Evolutionary conservation across 768 basidiomycete species (phyloP).

Genomic region (Collybia sp.): DNA sequence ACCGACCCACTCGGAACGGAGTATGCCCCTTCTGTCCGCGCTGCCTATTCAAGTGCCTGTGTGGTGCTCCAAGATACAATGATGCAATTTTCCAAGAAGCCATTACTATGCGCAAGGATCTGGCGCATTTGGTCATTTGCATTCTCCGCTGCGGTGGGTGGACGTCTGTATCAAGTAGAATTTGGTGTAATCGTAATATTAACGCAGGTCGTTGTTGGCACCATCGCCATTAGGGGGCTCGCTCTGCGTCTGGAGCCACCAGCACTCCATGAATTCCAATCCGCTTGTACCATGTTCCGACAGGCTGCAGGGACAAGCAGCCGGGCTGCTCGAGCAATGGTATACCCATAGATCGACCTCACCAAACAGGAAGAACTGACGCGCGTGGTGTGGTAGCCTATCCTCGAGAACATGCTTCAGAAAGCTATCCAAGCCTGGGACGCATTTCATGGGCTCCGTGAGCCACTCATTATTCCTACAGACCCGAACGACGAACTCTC

Average conservation of each 20-base stretch:
- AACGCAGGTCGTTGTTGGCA: slow-evolving; percentile 46
- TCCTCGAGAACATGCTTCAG: slow-evolving; percentile 38
- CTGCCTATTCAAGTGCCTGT: slow-evolving; percentile 48
- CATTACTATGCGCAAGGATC: slow-evolving; percentile 41
- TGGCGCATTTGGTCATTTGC: slow-evolving; percentile 58
- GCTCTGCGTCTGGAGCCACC: slow-evolving; percentile 40
- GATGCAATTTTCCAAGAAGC: slow-evolving; percentile 37
- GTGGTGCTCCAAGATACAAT: slow-evolving; percentile 36
- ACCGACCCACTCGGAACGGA: slow-evolving; percentile 42
- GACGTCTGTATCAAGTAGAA: neutral
- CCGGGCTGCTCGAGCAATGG: slow-evolving; percentile 47
- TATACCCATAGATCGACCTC: slow-evolving; percentile 14
- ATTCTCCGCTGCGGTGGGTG: slow-evolving; percentile 49
- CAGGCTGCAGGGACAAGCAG: slow-evolving; percentile 38
- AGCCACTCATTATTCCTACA: slow-evolving; percentile 12
- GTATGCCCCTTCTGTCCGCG: slow-evolving; percentile 45
- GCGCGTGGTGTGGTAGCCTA: slow-evolving; percentile 26
- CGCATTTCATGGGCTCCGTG: slow-evolving; percentile 8
- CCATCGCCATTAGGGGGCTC: slow-evolving; percentile 42
- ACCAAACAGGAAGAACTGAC: neutral
- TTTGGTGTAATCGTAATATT: neutral
- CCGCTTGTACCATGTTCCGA: slow-evolving; percentile 39
- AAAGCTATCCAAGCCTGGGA: slow-evolving; percentile 32
- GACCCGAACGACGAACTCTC: slow-evolving; percentile 27
- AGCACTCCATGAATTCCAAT: slow-evolving; percentile 41